Conservation (phyloP, 2,329 filamentous ascomycete species). For the Claviceps paspali region DNA sequence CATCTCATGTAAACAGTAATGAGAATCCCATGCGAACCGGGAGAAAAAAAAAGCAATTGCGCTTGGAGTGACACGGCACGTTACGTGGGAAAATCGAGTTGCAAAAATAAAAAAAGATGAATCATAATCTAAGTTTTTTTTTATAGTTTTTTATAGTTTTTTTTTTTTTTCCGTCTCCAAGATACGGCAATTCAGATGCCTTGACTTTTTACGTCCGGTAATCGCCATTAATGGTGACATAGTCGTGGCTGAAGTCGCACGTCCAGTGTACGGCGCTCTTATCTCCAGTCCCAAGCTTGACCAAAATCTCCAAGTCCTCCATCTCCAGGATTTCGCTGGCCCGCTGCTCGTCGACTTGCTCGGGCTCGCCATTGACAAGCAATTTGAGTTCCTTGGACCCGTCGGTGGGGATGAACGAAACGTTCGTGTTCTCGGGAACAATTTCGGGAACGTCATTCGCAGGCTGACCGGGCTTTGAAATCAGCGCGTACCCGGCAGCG, state of each 20-base stretch:
- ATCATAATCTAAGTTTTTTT: neutral
- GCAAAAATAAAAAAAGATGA: neutral
- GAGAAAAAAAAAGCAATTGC: neutral
- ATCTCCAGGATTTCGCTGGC: conserved; percentile 64
- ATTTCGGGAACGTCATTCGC: conserved; percentile 47
- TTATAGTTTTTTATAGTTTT: no score
- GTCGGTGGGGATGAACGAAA: conserved; percentile 65
- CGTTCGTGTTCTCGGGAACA: conserved; percentile 54
- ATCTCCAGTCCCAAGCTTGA: conserved; percentile 53
- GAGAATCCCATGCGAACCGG: no score
- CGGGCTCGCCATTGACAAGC: conserved; percentile 65
- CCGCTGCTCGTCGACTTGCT: conserved; percentile 59
- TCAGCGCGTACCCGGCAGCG: conserved; percentile 68
- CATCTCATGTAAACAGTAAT: neutral
- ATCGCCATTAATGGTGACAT: conserved; percentile 53
- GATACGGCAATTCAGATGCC: no score
- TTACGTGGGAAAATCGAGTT: no score
- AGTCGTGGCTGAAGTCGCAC: conserved; percentile 78
- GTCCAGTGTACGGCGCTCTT: conserved; percentile 67
- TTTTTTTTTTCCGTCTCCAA: no score
- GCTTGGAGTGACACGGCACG: no score
- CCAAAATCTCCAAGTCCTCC: conserved; percentile 66
- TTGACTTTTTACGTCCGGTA: conserved; percentile 45
- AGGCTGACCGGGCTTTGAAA: conserved; percentile 42
- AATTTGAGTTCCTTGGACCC: conserved; percentile 64